Conservation (phyloP, 129 eudicot genomes). For the Pseudognaphalium luteoalbum region DNA sequence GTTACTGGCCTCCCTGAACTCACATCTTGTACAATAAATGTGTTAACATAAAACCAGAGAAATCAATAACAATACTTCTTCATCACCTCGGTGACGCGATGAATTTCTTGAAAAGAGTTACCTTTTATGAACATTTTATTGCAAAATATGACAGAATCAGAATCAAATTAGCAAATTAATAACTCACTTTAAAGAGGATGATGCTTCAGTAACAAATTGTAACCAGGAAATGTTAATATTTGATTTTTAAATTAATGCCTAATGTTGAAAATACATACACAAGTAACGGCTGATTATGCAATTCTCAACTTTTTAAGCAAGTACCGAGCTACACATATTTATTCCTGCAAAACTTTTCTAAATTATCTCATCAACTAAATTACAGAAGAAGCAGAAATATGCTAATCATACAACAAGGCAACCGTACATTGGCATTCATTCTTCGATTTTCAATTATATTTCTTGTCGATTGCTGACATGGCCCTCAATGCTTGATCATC, state of each 20-base stretch:
- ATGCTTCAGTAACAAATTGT: constrained; percentile 22
- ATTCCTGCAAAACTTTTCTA: constrained; percentile 88
- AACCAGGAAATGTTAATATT: constrained; percentile 40
- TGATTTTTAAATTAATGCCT: constrained; percentile 46
- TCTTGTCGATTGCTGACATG: constrained; percentile 47
- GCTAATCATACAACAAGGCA: constrained; percentile 75
- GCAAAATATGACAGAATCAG: constrained; percentile 11
- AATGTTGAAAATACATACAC: constrained; percentile 53
- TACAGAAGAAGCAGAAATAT: constrained; percentile 52
- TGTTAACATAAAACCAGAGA: not conserved
- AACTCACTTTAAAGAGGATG: constrained; percentile 4
- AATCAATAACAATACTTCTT: not conserved
- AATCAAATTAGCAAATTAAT: constrained; percentile 1
- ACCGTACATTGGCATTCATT: constrained; percentile 42
- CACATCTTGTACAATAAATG: not conserved
- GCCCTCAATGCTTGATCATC: constrained; percentile 26
- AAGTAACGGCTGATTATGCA: constrained; percentile 51
- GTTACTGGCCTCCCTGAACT: not conserved
- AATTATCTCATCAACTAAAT: constrained; percentile 55
- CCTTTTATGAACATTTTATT: not conserved
- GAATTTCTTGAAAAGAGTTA: not conserved
- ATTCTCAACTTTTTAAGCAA: constrained; percentile 48
- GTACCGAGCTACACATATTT: constrained; percentile 59
- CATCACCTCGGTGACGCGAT: constrained; percentile 11
- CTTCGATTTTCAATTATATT: constrained; percentile 31